Evolutionary conservation across 495 filamentous ascomycete genomes (phyloP).

Genomic region (Neurospora intermedia): DNA sequence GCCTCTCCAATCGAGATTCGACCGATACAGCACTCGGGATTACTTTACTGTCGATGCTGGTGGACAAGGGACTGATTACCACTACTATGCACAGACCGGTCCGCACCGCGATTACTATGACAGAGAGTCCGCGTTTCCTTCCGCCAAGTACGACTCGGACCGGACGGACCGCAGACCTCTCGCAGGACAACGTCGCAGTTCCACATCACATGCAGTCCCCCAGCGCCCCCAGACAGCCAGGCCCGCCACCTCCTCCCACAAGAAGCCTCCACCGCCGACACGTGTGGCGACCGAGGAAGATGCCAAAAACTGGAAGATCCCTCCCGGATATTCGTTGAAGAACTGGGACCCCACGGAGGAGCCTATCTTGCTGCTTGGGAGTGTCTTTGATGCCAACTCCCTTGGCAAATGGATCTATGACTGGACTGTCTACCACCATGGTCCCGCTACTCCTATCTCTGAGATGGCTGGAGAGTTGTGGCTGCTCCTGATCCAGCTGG

Average conservation of each 20-base stretch:
- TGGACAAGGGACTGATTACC: conserved; percentile 47
- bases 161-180: conserved; percentile 26
- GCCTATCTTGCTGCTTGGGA: conserved; percentile 83
- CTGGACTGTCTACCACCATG: conserved; percentile 94
- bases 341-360: conserved; percentile 97
- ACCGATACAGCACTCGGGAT: conserved; percentile 21
- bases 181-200: conserved; percentile 30
- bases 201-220: conserved; percentile 23
- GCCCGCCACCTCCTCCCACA: conserved; percentile 23
- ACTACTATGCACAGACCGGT: conserved; percentile 42
- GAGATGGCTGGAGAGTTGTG: conserved; percentile 92
- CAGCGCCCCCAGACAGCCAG: conserved; percentile 36
- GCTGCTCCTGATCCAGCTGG: conserved; percentile 90
- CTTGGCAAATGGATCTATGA: conserved; percentile 99
- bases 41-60: conserved; percentile 30
- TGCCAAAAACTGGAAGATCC: conserved; percentile 70
- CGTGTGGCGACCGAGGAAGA: conserved; percentile 78
- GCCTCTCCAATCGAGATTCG: conserved; percentile 33
- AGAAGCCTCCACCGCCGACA: conserved; percentile 24
- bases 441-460: conserved; percentile 73
- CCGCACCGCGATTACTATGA: conserved; percentile 26
- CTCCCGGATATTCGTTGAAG: conserved; percentile 86
- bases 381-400: conserved; percentile 95
- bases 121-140: conserved; percentile 29
- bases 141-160: conserved; percentile 30